A percentile compares a stretch with the other conserved stretches of the same genome.
Conservation (phyloP, 2,329 filamentous ascomycete genomes). For the Phoma herbarum region DNA sequence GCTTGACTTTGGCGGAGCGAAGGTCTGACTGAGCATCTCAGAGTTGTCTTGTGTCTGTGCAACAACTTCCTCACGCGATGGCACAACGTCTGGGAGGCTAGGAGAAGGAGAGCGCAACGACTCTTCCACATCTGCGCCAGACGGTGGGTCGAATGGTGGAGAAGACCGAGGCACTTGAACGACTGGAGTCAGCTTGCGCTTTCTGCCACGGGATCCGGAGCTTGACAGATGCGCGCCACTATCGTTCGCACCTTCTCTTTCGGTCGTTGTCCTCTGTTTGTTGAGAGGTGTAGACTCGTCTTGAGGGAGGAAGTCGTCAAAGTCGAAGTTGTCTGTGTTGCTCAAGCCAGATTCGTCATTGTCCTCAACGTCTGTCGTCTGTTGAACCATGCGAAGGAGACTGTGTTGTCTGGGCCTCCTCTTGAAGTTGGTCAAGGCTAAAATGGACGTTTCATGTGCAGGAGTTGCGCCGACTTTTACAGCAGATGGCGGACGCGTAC, state of each 20-base stretch:
- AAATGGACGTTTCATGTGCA: conserved; percentile 56
- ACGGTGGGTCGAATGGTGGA: conserved; percentile 44
- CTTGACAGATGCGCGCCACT: conserved; percentile 44
- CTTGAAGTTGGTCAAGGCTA: conserved; percentile 62
- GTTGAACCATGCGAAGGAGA: conserved; percentile 59
- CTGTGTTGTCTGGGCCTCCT: conserved; percentile 59
- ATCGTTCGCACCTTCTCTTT: conserved; percentile 35
- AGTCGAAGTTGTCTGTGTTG: conserved; percentile 48
- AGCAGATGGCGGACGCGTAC: conserved; percentile 54
- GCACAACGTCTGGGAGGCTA: conserved; percentile 45
- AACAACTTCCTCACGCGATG: conserved; percentile 33
- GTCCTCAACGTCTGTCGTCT: conserved; percentile 57
- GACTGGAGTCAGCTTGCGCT: conserved; percentile 50
- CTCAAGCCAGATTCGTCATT: conserved; percentile 57
- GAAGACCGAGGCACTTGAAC: conserved; percentile 53
- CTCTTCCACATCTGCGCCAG: conserved; percentile 41
- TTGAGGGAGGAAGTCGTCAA: conserved; percentile 64
- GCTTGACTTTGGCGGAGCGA: conserved; percentile 57
- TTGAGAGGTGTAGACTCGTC: conserved; percentile 74
- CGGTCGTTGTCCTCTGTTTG: conserved; percentile 46
- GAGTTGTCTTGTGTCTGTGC: conserved; percentile 36
- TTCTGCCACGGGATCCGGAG: conserved; percentile 48
- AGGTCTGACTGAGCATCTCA: conserved; percentile 51
- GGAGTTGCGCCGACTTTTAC: conserved; percentile 56
- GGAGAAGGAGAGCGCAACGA: conserved; percentile 48